Base-by-base conservation (phyloP, 768 basidiomycete species). In the Boletus rubropictus region DNA sequence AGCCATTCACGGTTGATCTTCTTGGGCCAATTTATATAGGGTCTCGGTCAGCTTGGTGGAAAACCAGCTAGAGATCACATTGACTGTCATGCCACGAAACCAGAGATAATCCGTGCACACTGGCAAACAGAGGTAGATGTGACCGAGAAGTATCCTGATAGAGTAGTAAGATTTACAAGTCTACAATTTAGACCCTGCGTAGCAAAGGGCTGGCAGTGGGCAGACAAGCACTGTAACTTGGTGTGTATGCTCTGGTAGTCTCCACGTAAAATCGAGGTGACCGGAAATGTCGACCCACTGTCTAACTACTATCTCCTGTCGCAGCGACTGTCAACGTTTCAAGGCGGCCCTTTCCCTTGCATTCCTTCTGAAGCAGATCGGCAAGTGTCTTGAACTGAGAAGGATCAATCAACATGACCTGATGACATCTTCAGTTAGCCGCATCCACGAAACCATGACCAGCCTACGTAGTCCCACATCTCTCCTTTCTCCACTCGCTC, bases 321-420 rank as follows among this genome's bases (percentile, higher is more conserved):
- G 84, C 84, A 35, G 86, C 76, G 51, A 86, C 81, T 11, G 81
- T 73, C 57, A 90, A 62, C 1, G 92, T 94, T 67, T 97, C 95
- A 33, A 97, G 72, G 42, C 87, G 75, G 1, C 91, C 89, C 54
- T 79, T 78, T 15, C 90, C 90, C 65, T 95, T 94, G 61, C 85
- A 86, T 62, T 97, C 89, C 62, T 86, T 89, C 64, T 93, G 89
- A 49, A 98, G 68, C 34, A 98, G 67, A 50, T 98, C 95, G 57
- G 86, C 89, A 54, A 99, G 78, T 17, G 86, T 75, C 29, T 89
- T 82, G 78, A 96, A 95, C 56, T 89, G 84, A 34, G 87, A 80
- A 5, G 96, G 95, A 62, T 97, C 93, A 50, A 98, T 97, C 46
- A 95, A 75, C 72, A 95, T 76, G 39, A 86, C 79, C 95, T 98